phyloP scores from a whole-genome alignment of 805 yeast genomes.

The Sugiyamaella mastotermitis region DNA sequence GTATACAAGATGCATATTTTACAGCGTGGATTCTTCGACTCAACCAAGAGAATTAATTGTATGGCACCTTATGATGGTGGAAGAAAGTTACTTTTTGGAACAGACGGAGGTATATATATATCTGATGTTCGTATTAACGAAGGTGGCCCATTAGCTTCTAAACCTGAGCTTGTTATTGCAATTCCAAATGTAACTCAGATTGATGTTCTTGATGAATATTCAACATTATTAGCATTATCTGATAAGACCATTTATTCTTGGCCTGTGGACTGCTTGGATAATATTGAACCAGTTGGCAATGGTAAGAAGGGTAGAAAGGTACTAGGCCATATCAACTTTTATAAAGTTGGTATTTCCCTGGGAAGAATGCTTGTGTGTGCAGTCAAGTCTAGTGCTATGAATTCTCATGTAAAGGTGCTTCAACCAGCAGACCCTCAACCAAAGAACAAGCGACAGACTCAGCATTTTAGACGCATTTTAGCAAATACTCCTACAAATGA shows the following conservation, averaged over 20 bases:
- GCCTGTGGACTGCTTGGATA: slow-evolving; percentile 53
- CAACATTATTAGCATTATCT: slow-evolving; percentile 68
- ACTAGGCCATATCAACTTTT: slow-evolving; percentile 81
- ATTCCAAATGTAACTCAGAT: slow-evolving; percentile 78
- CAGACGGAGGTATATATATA: slow-evolving; percentile 84
- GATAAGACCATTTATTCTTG: slow-evolving; percentile 79
- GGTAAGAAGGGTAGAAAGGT: slow-evolving; percentile 64
- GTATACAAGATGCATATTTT: slow-evolving; percentile 73
- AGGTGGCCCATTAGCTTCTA: slow-evolving; percentile 30
- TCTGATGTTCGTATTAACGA: slow-evolving; percentile 57
- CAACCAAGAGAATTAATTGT: slow-evolving; percentile 74
- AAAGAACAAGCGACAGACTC: slow-evolving; percentile 34
- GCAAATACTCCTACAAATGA: slow-evolving; percentile 41
- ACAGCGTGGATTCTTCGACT: slow-evolving; percentile 69
- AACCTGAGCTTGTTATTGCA: slow-evolving; percentile 67
- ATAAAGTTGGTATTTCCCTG: slow-evolving; percentile 87
- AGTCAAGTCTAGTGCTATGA: slow-evolving; percentile 74
- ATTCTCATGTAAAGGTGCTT: slow-evolving; percentile 69
- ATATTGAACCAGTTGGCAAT: slow-evolving; percentile 37
- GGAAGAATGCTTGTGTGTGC: slow-evolving; percentile 87
- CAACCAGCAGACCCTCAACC: slow-evolving; percentile 75
- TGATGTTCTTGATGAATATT: slow-evolving; percentile 88
- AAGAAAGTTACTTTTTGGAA: slow-evolving; percentile 80
- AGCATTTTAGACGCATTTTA: too few species aligned
- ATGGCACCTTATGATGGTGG: slow-evolving; percentile 95